These are phyloP conservation scores for Leccinum ochraceum DNA, from an alignment of 768 basidiomycete genomes.

Conservation along the genomic window DNA sequence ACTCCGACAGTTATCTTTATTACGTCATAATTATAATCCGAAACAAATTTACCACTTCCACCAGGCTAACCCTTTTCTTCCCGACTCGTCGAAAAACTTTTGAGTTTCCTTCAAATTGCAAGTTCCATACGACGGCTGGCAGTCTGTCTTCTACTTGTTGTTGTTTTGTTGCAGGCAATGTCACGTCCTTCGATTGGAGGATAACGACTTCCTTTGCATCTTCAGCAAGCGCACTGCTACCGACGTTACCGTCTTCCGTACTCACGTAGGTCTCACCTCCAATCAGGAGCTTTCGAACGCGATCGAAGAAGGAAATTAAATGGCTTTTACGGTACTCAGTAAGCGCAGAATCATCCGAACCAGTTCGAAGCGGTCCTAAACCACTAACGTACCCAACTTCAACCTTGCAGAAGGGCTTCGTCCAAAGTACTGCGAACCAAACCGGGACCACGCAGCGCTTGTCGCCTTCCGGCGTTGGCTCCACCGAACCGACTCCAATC, in stretches of 20 bases:
- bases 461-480: not conserved
- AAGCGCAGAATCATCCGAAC: not conserved
- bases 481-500: not conserved
- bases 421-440: too few relatives aligned
- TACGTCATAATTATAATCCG: not conserved
- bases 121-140: too few relatives aligned
- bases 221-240: not conserved
- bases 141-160: too few relatives aligned
- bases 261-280: not conserved
- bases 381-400: not conserved
- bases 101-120: not conserved
- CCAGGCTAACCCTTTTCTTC: too few relatives aligned
- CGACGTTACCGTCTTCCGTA: not conserved
- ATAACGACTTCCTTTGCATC: not conserved
- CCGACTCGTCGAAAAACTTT: not conserved
- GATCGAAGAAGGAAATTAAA: not conserved
- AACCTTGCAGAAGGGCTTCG: not conserved
- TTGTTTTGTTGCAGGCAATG: not conserved
- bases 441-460: too few relatives aligned
- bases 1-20: slow-evolving; percentile 19
- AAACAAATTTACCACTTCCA: too few relatives aligned
- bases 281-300: not conserved
- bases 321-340: not conserved
- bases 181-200: not conserved
- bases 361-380: not conserved